Evolutionary conservation across 257 asterid species (phyloP).

Genomic region (Nicotiana tomentosiformis): DNA sequence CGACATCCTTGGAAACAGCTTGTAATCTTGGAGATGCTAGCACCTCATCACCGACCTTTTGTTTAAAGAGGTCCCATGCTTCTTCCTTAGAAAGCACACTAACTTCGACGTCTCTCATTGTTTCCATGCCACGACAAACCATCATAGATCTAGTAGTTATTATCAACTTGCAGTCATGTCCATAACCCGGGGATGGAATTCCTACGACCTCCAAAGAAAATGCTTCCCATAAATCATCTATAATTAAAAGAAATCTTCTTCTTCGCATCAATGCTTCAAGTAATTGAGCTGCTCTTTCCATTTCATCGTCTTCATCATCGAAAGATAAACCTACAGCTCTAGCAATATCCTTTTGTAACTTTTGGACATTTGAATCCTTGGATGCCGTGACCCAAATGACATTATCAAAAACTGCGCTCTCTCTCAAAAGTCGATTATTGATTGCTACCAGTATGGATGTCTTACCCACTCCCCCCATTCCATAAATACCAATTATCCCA

Average conservation of each 20-base stretch:
- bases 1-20: conserved; percentile 18
- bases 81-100: conserved; percentile 9
- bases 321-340: conserved; percentile 13
- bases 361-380: conserved; percentile 11
- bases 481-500: conserved; percentile 18
- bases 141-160: conserved; percentile 15
- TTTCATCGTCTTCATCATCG: conserved; percentile 9
- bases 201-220: conserved; percentile 13
- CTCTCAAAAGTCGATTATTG: conserved; percentile 14
- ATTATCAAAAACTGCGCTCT: conserved; percentile 6
- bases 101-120: conserved; percentile 15
- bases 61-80: conserved; percentile 23
- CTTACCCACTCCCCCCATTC: conserved; percentile 21
- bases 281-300: conserved; percentile 11
- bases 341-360: conserved; percentile 20
- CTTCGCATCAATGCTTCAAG: conserved; percentile 9
- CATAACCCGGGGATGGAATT: background rate
- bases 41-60: conserved; percentile 21
- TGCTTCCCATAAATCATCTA: conserved; percentile 29
- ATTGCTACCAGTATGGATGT: conserved; percentile 19
- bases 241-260: conserved; percentile 12
- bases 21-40: conserved; percentile 6
- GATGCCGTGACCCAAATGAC: conserved; percentile 30
- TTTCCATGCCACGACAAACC: conserved; percentile 19
- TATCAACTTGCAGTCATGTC: conserved; percentile 4